A percentile compares a stretch with the other conserved stretches of the same genome.
phyloP scores from a whole-genome alignment of 192 early-diverging fungal genomes.

The Coemansia sp. region DNA sequence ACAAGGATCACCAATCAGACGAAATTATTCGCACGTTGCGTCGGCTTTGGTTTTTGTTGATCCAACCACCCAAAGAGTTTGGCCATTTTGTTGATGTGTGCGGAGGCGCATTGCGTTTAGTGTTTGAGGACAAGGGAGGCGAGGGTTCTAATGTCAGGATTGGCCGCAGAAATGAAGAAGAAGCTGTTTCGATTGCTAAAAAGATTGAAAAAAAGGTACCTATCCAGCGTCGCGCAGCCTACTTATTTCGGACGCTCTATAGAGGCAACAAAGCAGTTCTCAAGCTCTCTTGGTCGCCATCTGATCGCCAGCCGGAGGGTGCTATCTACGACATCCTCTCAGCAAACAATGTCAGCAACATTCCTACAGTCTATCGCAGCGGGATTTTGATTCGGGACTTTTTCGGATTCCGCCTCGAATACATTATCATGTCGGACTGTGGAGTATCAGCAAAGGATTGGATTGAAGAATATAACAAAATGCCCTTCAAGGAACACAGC shows the following conservation, averaged over 20 bases:
- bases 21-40: not conserved
- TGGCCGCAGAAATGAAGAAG: not conserved
- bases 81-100: not conserved
- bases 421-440: constrained; percentile 15
- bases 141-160: not conserved
- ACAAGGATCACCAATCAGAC: not conserved
- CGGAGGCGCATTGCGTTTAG: not conserved
- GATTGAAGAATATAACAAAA: not conserved
- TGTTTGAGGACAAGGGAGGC: not conserved
- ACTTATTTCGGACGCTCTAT: not conserved
- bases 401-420: constrained; percentile 13
- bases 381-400: constrained; percentile 9
- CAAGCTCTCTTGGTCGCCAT: constrained; percentile 10
- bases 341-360: not conserved
- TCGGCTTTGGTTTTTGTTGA: not conserved
- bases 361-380: constrained; percentile 11
- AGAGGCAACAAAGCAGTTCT: not conserved
- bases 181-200: not conserved
- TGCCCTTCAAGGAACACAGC: not conserved
- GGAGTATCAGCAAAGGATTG: not conserved
- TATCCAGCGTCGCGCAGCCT: not conserved
- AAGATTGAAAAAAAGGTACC: not conserved
- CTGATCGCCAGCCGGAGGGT: constrained; percentile 3
- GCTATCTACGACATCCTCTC: constrained; percentile 11
- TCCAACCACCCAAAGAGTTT: not conserved